Conservation (phyloP, 1,139 yeast species). For the Suhomyces choctaworum region DNA sequence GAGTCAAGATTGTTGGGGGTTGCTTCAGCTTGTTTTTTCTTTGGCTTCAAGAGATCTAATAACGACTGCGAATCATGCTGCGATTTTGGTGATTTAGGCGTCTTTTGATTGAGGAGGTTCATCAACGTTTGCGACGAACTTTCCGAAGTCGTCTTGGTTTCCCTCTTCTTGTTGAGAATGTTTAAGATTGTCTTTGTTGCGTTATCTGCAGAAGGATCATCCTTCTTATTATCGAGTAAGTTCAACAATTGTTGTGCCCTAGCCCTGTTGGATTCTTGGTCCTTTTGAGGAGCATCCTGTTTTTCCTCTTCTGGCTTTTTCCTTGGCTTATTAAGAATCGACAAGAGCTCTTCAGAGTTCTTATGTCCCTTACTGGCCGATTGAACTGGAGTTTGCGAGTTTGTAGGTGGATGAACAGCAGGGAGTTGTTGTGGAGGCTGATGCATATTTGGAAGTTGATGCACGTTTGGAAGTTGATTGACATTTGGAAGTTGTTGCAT, state of each 20-base stretch:
- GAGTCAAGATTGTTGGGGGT: constrained; percentile 1
- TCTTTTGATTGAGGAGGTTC: constrained; percentile 13
- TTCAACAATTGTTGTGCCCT: constrained; percentile 44
- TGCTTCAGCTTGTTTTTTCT: constrained; percentile 1
- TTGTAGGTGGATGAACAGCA: too few relatives aligned
- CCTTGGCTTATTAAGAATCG: constrained; percentile 43
- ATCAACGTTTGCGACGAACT: constrained; percentile 13
- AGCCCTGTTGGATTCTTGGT: constrained; percentile 30
- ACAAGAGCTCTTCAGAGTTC: constrained; percentile 54
- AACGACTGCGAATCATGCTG: constrained; percentile 8
- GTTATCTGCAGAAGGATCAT: constrained; percentile 12
- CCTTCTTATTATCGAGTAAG: constrained; percentile 31
- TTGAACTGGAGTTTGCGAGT: constrained; percentile 45
- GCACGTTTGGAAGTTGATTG: too few relatives aligned
- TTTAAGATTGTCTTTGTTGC: constrained; percentile 10
- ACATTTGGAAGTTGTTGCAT: too few relatives aligned
- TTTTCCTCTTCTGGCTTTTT: constrained; percentile 10
- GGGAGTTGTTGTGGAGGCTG: too few relatives aligned
- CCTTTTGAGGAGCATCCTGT: constrained; percentile 7
- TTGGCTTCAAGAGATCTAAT: constrained; percentile 7
- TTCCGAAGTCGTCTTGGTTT: constrained; percentile 1
- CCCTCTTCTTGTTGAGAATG: constrained; percentile 15
- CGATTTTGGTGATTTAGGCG: constrained; percentile 2
- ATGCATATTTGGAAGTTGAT: too few relatives aligned
- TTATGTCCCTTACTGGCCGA: constrained; percentile 38